Percentiles rank a stretch among this genome's conserved stretches.
Evolutionary conservation across 1,139 yeast species (phyloP).

Genomic region (Yamadazyma membranifaciens): DNA sequence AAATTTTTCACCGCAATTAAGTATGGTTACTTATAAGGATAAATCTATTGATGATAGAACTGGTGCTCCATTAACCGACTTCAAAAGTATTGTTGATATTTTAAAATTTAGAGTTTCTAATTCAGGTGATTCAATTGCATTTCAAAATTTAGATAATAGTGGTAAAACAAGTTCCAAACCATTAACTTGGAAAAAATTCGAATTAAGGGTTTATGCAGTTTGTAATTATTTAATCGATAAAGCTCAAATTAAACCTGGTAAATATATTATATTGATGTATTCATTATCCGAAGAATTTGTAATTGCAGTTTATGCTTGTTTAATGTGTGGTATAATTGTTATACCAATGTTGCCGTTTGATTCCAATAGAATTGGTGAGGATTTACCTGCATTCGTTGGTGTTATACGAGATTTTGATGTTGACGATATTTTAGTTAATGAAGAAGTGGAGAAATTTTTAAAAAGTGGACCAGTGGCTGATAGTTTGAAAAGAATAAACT

Average conservation of each 20-base stretch:
- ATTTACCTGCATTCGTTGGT: slow-evolving; percentile 65
- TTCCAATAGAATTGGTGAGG: slow-evolving; percentile 68
- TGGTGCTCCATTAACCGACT: slow-evolving; percentile 69
- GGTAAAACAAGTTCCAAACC: slow-evolving; percentile 53
- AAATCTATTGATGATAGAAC: slow-evolving; percentile 76
- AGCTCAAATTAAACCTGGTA: slow-evolving; percentile 59
- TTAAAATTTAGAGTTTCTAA: slow-evolving; percentile 75
- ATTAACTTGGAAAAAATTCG: slow-evolving; percentile 85
- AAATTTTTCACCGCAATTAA: slow-evolving; percentile 56
- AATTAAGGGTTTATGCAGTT: slow-evolving; percentile 70
- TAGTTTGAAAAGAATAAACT: slow-evolving; percentile 55
- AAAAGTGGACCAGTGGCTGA: slow-evolving; percentile 70
- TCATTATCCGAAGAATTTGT: slow-evolving; percentile 86
- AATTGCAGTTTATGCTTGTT: slow-evolving; percentile 82
- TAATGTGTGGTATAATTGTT: slow-evolving; percentile 75
- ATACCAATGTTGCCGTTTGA: slow-evolving; percentile 81
- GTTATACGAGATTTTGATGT: slow-evolving; percentile 71
- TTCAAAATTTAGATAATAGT: slow-evolving; percentile 56
- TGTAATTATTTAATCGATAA: slow-evolving; percentile 57
- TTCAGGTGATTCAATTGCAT: slow-evolving; percentile 81
- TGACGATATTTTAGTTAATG: slow-evolving; percentile 71
- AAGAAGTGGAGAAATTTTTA: slow-evolving; percentile 67
- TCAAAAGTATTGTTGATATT: slow-evolving; percentile 68
- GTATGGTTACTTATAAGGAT: slow-evolving; percentile 72
- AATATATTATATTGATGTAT: slow-evolving; percentile 75